These are phyloP conservation scores for Rhizoctonia solani DNA, from an alignment of 1,284 basidiomycete species.

Conservation along the genomic window DNA sequence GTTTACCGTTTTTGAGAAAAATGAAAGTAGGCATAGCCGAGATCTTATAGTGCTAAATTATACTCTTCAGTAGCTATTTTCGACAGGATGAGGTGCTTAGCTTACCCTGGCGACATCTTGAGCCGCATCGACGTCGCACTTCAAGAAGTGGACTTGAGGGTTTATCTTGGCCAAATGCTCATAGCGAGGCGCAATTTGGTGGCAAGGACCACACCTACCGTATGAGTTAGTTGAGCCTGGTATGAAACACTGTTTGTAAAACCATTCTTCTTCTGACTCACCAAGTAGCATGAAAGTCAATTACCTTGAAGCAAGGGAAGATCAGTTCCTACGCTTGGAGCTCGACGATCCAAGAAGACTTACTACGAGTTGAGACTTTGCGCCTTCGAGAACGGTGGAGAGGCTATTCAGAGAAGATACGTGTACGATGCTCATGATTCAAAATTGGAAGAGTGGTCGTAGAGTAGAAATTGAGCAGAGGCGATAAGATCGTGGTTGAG, in stretches of 20 bases:
- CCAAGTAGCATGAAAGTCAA: constrained; percentile 32
- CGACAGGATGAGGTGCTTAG: not conserved
- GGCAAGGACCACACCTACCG: constrained; percentile 24
- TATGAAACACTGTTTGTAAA: not conserved
- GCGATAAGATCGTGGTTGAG: constrained; percentile 20
- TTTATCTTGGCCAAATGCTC: constrained; percentile 4
- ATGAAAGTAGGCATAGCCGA: constrained; percentile 34
- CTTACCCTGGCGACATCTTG: constrained; percentile 15
- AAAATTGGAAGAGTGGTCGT: not conserved
- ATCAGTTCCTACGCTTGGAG: not conserved
- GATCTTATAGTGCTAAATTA: constrained; percentile 3
- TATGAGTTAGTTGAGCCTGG: not conserved
- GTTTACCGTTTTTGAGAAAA: constrained; percentile 33
- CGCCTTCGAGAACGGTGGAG: constrained; percentile 8
- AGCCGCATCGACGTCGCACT: constrained; percentile 24
- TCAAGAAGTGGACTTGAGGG: constrained; percentile 21
- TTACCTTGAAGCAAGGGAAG: not conserved
- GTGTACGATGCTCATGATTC: constrained; percentile 9
- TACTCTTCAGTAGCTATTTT: not conserved
- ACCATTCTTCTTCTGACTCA: not conserved
- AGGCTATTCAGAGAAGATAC: constrained; percentile 1
- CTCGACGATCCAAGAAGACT: not conserved
- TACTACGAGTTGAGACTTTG: constrained; percentile 29
- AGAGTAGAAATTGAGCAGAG: not conserved
- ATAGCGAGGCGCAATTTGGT: constrained; percentile 24